A percentile compares a stretch with the other conserved stretches of the same genome.
Evolutionary conservation across 116 monocot genomes (phyloP).

Genomic region (Cymodocea nodosa): DNA sequence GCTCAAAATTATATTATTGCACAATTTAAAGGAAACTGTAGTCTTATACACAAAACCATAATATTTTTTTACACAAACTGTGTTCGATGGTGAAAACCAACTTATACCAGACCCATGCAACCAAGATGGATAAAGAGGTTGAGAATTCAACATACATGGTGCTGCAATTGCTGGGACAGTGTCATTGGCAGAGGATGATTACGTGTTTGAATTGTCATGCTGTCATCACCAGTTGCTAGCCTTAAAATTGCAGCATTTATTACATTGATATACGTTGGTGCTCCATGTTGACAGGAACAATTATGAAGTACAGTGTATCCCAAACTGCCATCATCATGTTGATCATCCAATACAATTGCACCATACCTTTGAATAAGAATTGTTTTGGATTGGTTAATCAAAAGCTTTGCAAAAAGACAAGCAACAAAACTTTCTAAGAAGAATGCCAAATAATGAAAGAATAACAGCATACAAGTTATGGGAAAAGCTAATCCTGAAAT

Average conservation of each 20-base stretch:
- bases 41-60: too few relatives aligned
- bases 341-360: slow-evolving; percentile 82
- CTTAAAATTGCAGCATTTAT: slow-evolving; percentile 83
- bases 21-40: too few relatives aligned
- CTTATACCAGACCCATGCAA: too few relatives aligned
- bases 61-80: too few relatives aligned
- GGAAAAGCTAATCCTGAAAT: too few relatives aligned
- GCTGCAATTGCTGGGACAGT: slow-evolving; percentile 54
- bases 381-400: not conserved
- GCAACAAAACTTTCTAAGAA: too few relatives aligned
- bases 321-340: slow-evolving; percentile 53
- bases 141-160: slow-evolving; percentile 42
- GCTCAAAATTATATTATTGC: too few relatives aligned
- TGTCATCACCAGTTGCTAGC: slow-evolving; percentile 43
- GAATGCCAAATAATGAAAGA: too few relatives aligned
- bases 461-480: too few relatives aligned
- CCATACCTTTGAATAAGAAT: slow-evolving; percentile 48
- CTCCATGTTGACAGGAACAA: slow-evolving; percentile 82
- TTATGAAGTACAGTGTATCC: slow-evolving; percentile 88
- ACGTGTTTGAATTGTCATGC: slow-evolving; percentile 68
- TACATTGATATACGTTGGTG: slow-evolving; percentile 80
- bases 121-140: not conserved
- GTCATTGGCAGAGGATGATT: slow-evolving; percentile 91
- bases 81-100: too few relatives aligned
- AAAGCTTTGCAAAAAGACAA: too few relatives aligned